phyloP scores from a whole-genome alignment of 345 rosid genomes.

The Odontarrhena argentea region DNA sequence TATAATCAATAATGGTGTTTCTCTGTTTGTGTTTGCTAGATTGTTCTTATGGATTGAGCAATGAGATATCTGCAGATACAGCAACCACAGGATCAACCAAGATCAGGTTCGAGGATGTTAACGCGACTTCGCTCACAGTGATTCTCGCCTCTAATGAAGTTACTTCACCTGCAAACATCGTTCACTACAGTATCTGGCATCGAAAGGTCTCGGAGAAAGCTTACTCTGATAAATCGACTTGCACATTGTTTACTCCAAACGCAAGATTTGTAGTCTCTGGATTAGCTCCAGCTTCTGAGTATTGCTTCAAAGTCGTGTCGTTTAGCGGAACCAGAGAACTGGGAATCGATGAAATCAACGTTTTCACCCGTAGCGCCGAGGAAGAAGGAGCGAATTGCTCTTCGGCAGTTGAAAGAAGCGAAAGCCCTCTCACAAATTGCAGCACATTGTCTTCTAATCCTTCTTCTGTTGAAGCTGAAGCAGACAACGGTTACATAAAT shows the following conservation, averaged over 20 bases:
- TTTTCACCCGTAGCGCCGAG: slow-evolving; percentile 43
- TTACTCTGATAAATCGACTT: slow-evolving; percentile 70
- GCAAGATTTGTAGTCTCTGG: slow-evolving; percentile 66
- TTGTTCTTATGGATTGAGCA: slow-evolving; percentile 38
- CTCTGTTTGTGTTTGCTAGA: slow-evolving; percentile 35
- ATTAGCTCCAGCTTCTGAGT: slow-evolving; percentile 65
- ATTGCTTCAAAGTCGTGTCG: slow-evolving; percentile 64
- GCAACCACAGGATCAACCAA: slow-evolving; percentile 42
- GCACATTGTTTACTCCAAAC: slow-evolving; percentile 61
- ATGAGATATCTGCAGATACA: slow-evolving; percentile 44
- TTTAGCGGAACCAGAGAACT: slow-evolving; percentile 55
- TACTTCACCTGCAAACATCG: slow-evolving; percentile 43
- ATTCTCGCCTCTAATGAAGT: slow-evolving; percentile 52
- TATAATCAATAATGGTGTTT: slow-evolving; percentile 27
- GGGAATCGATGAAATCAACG: slow-evolving; percentile 54
- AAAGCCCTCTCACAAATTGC: slow-evolving; percentile 89
- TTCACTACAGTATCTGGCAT: slow-evolving; percentile 78
- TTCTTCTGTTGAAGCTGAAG: slow-evolving; percentile 91
- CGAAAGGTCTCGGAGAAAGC: slow-evolving; percentile 54
- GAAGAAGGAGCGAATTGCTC: slow-evolving; percentile 52
- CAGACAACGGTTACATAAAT: slow-evolving; percentile 51
- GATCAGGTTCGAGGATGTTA: slow-evolving; percentile 69
- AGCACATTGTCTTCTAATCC: slow-evolving; percentile 76
- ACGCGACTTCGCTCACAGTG: slow-evolving; percentile 63
- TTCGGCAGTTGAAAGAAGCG: slow-evolving; percentile 66